Percentiles rank a stretch among this genome's conserved stretches.
Evolutionary conservation across 2,329 filamentous ascomycete species (phyloP).

Genomic region (Purpureocillium takamizusanense): DNA sequence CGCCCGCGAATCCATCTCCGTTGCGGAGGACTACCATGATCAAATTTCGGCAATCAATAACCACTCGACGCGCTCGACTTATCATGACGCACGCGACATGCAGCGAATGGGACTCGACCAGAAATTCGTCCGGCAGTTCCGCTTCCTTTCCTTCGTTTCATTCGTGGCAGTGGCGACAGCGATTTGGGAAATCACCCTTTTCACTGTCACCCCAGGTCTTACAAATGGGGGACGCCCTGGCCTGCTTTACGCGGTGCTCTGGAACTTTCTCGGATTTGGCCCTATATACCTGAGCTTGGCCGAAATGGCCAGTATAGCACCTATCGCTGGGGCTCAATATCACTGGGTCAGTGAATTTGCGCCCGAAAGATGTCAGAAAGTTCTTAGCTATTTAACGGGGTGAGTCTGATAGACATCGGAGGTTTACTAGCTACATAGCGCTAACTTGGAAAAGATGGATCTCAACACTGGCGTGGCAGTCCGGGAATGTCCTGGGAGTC

Average conservation of each 20-base stretch:
- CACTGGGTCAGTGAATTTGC: constrained; percentile 10
- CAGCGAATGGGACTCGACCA: constrained; percentile 5
- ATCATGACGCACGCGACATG: constrained; percentile 5
- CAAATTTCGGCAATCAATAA: too few species aligned
- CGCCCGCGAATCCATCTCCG: too few species aligned
- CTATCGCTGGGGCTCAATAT: constrained; percentile 12
- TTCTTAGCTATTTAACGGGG: constrained; percentile 4
- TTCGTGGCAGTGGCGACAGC: constrained; percentile 3
- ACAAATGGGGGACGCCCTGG: constrained; percentile 2
- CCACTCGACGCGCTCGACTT: constrained; percentile 1
- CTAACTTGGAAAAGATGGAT: constrained; percentile 4
- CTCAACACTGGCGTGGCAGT: constrained; percentile 9
- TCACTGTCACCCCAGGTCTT: constrained; percentile 2
- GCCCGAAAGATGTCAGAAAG: constrained; percentile 3
- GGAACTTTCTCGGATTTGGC: constrained; percentile 4
- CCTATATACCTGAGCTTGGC: constrained; percentile 8
- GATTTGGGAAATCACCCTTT: constrained; percentile 3
- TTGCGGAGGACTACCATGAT: too few species aligned
- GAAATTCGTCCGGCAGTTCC: constrained; percentile 5
- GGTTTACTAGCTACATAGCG: neutral
- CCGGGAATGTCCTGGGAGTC: constrained; percentile 8
- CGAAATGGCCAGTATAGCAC: constrained; percentile 10
- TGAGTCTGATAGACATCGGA: neutral
- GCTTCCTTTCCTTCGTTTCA: constrained; percentile 3
- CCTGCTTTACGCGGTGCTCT: constrained; percentile 2